Evolutionary conservation across 2,329 filamentous ascomycete genomes (phyloP).

Genomic region (Fusarium succisae): DNA sequence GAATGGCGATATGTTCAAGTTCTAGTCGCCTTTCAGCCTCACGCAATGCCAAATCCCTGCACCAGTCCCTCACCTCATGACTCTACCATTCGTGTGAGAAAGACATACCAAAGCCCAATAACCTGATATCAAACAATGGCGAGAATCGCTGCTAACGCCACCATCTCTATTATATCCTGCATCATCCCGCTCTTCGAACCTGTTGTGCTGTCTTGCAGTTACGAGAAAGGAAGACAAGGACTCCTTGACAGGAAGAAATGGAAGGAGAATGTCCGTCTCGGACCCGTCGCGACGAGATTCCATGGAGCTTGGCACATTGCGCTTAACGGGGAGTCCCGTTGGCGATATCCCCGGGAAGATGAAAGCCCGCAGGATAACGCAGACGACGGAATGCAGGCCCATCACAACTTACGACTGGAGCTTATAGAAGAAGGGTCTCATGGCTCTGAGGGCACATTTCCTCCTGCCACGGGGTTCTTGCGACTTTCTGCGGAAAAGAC

Average conservation of each 20-base stretch:
- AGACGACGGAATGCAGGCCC: too few relatives aligned
- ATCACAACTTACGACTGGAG: background rate
- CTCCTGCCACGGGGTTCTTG: too few relatives aligned
- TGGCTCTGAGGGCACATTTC: background rate
- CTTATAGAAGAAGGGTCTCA: background rate
- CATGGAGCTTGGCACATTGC: accelerated
- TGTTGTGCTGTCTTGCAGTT: accelerated
- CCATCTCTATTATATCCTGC: too few relatives aligned
- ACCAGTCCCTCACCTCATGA: too few relatives aligned
- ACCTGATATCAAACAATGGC: background rate
- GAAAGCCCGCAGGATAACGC: accelerated
- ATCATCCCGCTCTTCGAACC: too few relatives aligned
- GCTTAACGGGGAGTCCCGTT: accelerated
- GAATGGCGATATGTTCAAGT: background rate
- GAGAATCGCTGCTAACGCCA: too few relatives aligned
- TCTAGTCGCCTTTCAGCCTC: background rate
- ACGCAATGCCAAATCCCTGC: background rate
- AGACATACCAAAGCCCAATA: too few relatives aligned
- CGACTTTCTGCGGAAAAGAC: too few relatives aligned
- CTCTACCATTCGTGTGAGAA: accelerated
- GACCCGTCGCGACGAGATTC: too few relatives aligned
- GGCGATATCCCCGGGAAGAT: too few relatives aligned
- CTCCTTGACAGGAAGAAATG: background rate
- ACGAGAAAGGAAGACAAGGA: background rate
- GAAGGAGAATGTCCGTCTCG: background rate